These are phyloP conservation scores for Zygosaccharomyces siamensis DNA, from an alignment of 805 yeast species.

Conservation along the genomic window DNA sequence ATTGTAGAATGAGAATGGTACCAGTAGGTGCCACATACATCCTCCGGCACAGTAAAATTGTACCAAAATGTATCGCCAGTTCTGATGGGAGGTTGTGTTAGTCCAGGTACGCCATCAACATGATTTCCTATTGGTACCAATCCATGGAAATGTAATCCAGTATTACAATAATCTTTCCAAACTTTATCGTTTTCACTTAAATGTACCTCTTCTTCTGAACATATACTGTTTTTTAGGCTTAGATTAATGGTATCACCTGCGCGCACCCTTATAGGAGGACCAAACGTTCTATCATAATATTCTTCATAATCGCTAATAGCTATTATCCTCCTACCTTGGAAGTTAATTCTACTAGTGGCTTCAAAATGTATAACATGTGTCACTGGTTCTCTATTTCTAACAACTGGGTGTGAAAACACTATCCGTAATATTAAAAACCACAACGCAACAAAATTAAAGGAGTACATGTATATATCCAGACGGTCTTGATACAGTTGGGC, in stretches of 20 bases:
- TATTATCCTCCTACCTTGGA: constrained; percentile 19
- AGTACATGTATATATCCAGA: not conserved
- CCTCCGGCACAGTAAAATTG: constrained; percentile 40
- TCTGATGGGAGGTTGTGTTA: constrained; percentile 69
- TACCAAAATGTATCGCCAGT: constrained; percentile 56
- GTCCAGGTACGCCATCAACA: constrained; percentile 38
- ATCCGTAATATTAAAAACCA: not conserved
- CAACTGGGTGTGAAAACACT: not conserved
- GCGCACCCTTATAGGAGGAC: constrained; percentile 23
- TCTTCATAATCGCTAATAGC: constrained; percentile 20
- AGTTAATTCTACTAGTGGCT: constrained; percentile 11
- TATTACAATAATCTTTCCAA: constrained; percentile 22
- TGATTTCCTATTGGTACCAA: constrained; percentile 43
- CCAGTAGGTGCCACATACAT: constrained; percentile 51
- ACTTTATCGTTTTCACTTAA: constrained; percentile 27
- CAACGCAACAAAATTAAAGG: not conserved
- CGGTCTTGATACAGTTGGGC: not conserved
- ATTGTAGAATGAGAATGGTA: constrained; percentile 51
- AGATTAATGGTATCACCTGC: constrained; percentile 24
- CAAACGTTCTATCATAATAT: constrained; percentile 17
- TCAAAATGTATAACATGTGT: constrained; percentile 16
- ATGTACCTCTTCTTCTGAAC: constrained; percentile 17
- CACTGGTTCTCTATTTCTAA: not conserved
- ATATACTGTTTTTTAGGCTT: constrained; percentile 20
- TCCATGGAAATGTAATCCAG: constrained; percentile 53